Percentiles rank a stretch among this genome's conserved stretches.
phyloP scores from a whole-genome alignment of 306 rosid species.

The Corylus heterophylla region DNA sequence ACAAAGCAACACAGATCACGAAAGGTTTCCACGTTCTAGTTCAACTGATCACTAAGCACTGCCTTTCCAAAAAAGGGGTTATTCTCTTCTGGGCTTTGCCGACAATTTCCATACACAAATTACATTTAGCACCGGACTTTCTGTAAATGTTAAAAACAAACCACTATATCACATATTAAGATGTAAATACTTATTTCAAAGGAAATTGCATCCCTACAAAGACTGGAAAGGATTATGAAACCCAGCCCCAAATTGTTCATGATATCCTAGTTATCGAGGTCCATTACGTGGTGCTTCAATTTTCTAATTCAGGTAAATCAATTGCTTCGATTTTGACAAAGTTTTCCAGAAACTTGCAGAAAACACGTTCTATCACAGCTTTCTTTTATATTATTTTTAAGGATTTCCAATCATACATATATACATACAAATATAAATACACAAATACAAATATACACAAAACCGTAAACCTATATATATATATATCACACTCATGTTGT shows the following conservation, averaged over 20 bases:
- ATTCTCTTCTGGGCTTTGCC: not conserved
- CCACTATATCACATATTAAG: not conserved
- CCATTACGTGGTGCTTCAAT: not conserved
- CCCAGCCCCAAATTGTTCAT: not conserved
- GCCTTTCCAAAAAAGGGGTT: too few relatives aligned
- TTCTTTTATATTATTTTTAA: too few relatives aligned
- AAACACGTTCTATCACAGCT: not conserved
- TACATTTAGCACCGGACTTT: not conserved
- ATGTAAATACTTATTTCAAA: not conserved
- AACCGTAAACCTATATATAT: too few relatives aligned
- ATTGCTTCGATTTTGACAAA: not conserved
- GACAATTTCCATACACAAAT: not conserved
- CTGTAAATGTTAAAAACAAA: not conserved
- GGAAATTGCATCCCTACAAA: not conserved
- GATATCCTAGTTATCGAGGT: not conserved
- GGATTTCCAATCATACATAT: not conserved
- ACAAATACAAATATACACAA: not conserved
- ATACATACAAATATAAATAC: not conserved
- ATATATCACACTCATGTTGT: not conserved
- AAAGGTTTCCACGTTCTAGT: not conserved
- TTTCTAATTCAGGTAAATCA: not conserved
- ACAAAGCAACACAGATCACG: not conserved
- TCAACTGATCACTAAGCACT: not conserved
- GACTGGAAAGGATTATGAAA: not conserved
- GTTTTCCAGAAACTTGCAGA: not conserved